Base-by-base conservation (phyloP, 129 eudicot genomes). In the Pulicaria dysenterica region DNA sequence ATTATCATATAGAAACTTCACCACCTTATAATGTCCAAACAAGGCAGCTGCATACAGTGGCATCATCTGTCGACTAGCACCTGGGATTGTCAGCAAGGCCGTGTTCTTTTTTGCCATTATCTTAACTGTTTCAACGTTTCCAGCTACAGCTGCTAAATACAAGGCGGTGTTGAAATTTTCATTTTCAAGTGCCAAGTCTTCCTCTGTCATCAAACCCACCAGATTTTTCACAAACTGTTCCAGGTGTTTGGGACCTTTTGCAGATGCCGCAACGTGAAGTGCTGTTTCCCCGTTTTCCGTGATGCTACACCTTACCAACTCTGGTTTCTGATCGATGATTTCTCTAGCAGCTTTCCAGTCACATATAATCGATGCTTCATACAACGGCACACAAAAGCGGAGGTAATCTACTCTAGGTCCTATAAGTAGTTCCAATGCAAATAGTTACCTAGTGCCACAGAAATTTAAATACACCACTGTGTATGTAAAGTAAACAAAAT, bases 261-360 rank as follows among this genome's bases (percentile, higher is more conserved):
- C 73, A 7, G 74, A 64, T 11, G 85, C 80, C 1, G 88, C 85
- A 56, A 84, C 61, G 58, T 84, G 88, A 50, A 84, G 81, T 10
- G 88, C 75, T 14, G 76, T 80, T 44, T 84, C 88, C 3, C 72
- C 75, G 55, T 75, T 73, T 51, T 73, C 74, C 3, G 85, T 53
- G 64, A 80, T 72, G 40, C 17, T 55, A 54, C 31, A 73, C 14
- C 58, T 61, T 16, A 76, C 39, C 54, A 76, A 51, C 11, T 39
- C 5, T 3, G 47, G 60, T 1, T 64, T 57, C 3, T 24, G 24
- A 61, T 61, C 69, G 1, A 75, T 19, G 13, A 79, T 70, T 7
- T 2, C 54, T 73, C 71, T 46, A 50, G 87, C 87, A 24, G 81
- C 54, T 58, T 70, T n/a, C 87, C 87, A 79, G 46, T 79, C 78